phyloP scores from a whole-genome alignment of 164 flowering plant genomes.

The grape (Vitis vinifera) region ASM3070453v1 NC_081811.1:28115501-28116000 shows the following conservation, averaged over 20 bases:
- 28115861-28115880: conserved; percentile 25
- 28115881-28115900: conserved; percentile 20
- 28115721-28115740: not conserved
- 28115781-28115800: conserved; percentile 24
- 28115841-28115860: conserved; percentile 24
- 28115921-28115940: conserved; percentile 27
- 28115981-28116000: conserved; percentile 8
- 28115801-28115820: conserved; percentile 18
- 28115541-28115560: no score
- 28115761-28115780: conserved; percentile 27
- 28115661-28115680: not conserved
- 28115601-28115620: no score
- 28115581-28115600: no score
- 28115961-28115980: conserved; percentile 6
- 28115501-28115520: no score
- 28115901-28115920: conserved; percentile 28
- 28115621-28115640: no score
- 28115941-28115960: conserved; percentile 24
- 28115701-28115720: not conserved
- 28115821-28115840: conserved; percentile 17
- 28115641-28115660: no score
- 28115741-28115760: conserved; percentile 2
- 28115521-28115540: no score
- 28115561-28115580: no score
- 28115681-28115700: conserved; percentile 12